Percentiles rank a stretch among this genome's conserved stretches.
These are phyloP conservation scores for Pythium aristosporum DNA, from an alignment of 352 stramenopile species.

Conservation along the genomic window DNA sequence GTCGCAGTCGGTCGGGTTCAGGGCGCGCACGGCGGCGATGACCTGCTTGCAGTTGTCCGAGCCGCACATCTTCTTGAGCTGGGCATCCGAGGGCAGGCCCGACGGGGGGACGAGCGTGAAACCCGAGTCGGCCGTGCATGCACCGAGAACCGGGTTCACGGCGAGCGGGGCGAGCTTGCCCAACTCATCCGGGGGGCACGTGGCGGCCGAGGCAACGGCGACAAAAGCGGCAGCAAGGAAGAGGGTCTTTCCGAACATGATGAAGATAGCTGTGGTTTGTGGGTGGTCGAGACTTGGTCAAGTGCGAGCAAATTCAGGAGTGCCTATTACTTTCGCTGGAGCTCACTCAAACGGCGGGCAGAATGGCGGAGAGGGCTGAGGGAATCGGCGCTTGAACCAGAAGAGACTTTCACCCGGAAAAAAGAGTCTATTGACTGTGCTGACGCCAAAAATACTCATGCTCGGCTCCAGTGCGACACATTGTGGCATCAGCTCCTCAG, in stretches of 20 bases:
- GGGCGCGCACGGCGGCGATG: conserved; percentile 4
- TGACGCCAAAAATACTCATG: background rate
- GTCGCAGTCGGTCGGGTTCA: conserved; percentile 17
- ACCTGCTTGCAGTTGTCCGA: conserved; percentile 6
- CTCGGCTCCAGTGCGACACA: background rate
- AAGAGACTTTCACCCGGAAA: background rate
- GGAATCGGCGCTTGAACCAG: background rate
- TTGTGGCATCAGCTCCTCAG: background rate
- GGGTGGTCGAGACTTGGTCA: conserved; percentile 17
- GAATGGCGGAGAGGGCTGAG: background rate
- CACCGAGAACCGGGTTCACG: background rate
- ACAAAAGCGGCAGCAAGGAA: conserved; percentile 16
- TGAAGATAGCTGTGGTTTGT: conserved; percentile 2
- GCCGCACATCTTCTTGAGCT: conserved; percentile 27
- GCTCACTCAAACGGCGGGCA: background rate
- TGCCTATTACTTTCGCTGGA: background rate
- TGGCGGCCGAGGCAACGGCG: conserved; percentile 3
- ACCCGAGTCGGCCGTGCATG: conserved; percentile 14
- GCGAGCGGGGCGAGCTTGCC: conserved; percentile 9
- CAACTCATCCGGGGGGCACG: conserved; percentile 10
- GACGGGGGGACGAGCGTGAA: conserved; percentile 23
- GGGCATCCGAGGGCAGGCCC: conserved; percentile 14
- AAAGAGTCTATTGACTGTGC: background rate
- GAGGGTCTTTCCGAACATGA: conserved; percentile 23
- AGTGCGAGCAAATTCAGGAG: conserved; percentile 25